phyloP scores from a whole-genome alignment of 2,329 filamentous ascomycete genomes.

The Aspergillus fructus region DNA sequence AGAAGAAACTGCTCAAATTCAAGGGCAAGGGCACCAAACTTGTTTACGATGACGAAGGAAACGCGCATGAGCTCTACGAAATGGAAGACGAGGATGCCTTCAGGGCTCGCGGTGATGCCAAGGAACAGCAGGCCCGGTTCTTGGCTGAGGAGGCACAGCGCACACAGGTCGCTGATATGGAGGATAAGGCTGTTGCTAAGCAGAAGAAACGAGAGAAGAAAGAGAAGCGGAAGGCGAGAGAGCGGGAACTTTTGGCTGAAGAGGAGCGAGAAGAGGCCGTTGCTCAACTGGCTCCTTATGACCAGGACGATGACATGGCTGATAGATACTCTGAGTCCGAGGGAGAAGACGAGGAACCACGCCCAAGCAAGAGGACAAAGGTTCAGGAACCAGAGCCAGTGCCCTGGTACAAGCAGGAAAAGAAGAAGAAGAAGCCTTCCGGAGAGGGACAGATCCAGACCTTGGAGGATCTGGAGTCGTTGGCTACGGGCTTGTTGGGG shows the following conservation, averaged over 20 bases:
- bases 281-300: constrained; percentile 33
- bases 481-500: constrained; percentile 45
- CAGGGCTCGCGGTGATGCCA: constrained; percentile 69
- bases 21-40: constrained; percentile 83
- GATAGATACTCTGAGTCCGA: constrained; percentile 21
- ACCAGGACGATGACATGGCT: constrained; percentile 20
- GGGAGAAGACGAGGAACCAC: constrained; percentile 25
- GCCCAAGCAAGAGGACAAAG: constrained; percentile 41
- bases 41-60: constrained; percentile 89
- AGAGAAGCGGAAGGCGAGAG: constrained; percentile 44
- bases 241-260: constrained; percentile 33
- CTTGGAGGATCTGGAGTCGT: constrained; percentile 48
- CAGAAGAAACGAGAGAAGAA: constrained; percentile 62
- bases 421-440: constrained; percentile 24
- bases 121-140: constrained; percentile 74
- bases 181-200: constrained; percentile 78
- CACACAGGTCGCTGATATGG: constrained; percentile 72
- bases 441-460: constrained; percentile 37
- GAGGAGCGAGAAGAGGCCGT: constrained; percentile 28
- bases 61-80: constrained; percentile 81
- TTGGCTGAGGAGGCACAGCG: constrained; percentile 71
- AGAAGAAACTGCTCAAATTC: constrained; percentile 90
- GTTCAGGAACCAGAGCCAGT: constrained; percentile 33
- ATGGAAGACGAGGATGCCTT: constrained; percentile 84
- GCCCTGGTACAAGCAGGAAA: constrained; percentile 25